Base-by-base conservation (phyloP, 495 filamentous ascomycete species). In the Niebla homalea region DNA sequence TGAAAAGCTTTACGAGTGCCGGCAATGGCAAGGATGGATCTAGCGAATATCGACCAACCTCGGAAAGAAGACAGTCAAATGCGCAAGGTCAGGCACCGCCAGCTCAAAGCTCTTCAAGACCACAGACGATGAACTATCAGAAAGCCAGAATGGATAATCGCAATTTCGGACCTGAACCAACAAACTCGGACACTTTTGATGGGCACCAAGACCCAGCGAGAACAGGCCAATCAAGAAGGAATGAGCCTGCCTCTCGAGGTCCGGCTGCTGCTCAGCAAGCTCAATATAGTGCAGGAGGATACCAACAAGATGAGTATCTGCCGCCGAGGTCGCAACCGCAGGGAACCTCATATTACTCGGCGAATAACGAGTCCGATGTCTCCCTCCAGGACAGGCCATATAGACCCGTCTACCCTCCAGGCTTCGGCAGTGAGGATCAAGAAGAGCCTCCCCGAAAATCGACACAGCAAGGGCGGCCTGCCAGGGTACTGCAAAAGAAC, bases 401-500 rank as follows among this genome's bases (percentile, higher is more conserved):
- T 32, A 67, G 69, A 54, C 58, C 64, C 44, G 61, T 63, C 12
- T 63, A 68, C 23, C 64, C 64, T 48, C 69, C 67, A 1, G 68
- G 69, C 15, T 68, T 70, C 42, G 56, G 60, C 44, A 59, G 57
- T 39, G 53, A 54, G 36, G 60, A 62, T 19, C 49, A 61, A 36
- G 71, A 74, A 38, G 62, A 69, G 15, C 45, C 32, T 18, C 64
- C 71, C 15, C 65, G 69, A 32, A 64, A 64, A 43, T 73, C 71
- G 4, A 66, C 64, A 52, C 69, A 71, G 55, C 57, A 59, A 44
- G 63, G 62, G 29, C 71, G 76, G 11, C 67, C 69, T 36, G 60
- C 61, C 15, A 68, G 70, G 41, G 75, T 89, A 14, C 64, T 94
- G 32, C 83, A 88, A 57, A 94, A 94, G 69, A 85, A 80, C 59